Evolutionary conservation across 2,329 filamentous ascomycete genomes (phyloP).

Genomic region (Talaromyces sp.): DNA sequence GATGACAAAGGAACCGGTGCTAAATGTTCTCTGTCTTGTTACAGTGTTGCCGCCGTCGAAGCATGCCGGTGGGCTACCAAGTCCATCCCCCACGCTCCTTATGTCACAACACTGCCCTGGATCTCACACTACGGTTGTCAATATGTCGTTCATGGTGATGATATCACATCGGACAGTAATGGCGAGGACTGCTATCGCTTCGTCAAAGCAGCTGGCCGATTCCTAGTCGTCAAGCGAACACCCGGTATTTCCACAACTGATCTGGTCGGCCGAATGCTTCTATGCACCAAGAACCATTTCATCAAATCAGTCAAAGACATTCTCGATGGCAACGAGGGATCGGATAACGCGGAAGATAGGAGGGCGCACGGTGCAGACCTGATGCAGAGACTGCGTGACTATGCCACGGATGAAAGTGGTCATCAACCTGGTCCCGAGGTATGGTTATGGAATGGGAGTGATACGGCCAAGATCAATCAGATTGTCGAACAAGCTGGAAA

Average conservation of each 20-base stretch:
- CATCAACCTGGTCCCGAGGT: constrained; percentile 74
- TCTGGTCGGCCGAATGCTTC: constrained; percentile 93
- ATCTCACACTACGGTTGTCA: constrained; percentile 93
- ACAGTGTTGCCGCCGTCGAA: constrained; percentile 78
- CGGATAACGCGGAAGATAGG: constrained; percentile 65
- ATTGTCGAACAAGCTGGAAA: constrained; percentile 57
- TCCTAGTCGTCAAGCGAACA: constrained; percentile 95
- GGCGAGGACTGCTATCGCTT: constrained; percentile 97
- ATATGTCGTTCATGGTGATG: constrained; percentile 94
- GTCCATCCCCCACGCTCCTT: constrained; percentile 80
- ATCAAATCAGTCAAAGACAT: constrained; percentile 71
- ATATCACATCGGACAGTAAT: constrained; percentile 90
- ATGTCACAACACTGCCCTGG: constrained; percentile 90
- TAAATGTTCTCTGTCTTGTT: not conserved
- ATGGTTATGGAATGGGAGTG: constrained; percentile 67
- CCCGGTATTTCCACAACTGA: constrained; percentile 97
- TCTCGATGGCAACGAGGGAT: constrained; percentile 68
- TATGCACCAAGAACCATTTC: constrained; percentile 93
- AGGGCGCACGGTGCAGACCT: constrained; percentile 63
- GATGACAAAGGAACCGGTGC: not conserved
- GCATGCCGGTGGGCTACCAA: constrained; percentile 92
- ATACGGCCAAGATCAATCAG: constrained; percentile 34
- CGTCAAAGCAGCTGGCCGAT: constrained; percentile 87
- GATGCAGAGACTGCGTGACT: constrained; percentile 72
- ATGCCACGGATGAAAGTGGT: constrained; percentile 82